Conservation (phyloP, 805 yeast species). For the Myxozyma neotropica region DNA sequence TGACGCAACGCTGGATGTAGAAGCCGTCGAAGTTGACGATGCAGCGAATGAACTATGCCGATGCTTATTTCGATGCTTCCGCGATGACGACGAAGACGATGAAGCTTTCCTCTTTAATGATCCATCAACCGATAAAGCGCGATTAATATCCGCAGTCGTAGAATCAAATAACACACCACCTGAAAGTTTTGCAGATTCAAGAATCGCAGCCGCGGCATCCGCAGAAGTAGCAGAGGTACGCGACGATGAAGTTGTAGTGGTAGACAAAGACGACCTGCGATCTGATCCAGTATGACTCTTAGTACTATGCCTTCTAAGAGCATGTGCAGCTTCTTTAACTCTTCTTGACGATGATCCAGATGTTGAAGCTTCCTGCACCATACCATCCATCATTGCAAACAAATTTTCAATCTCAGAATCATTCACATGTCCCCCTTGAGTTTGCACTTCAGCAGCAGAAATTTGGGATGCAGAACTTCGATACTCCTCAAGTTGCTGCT, state of each 20-base stretch:
- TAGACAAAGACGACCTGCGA: constrained; percentile 1
- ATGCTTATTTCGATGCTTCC: constrained; percentile 1
- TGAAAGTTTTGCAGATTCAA: neutral
- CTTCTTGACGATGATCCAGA: neutral
- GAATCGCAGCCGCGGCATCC: neutral
- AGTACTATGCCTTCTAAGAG: neutral
- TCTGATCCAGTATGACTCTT: neutral
- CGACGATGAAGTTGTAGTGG: neutral
- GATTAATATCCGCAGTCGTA: constrained; percentile 17
- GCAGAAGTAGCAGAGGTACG: neutral
- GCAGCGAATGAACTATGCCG: constrained; percentile 3
- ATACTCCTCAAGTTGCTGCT: constrained; percentile 22
- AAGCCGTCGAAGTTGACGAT: neutral
- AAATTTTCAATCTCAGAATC: constrained; percentile 27
- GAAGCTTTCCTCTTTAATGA: neutral
- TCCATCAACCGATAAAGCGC: constrained; percentile 16
- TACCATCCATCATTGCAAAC: constrained; percentile 31
- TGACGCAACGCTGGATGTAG: neutral
- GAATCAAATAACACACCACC: neutral
- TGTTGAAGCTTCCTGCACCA: neutral
- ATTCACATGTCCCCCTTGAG: neutral
- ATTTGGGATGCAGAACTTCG: neutral
- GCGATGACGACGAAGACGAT: constrained; percentile 1
- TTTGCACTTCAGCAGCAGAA: neutral
- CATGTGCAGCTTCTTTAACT: constrained; percentile 1